These are phyloP conservation scores for Talaromyces sp. DNA, from an alignment of 2,329 filamentous ascomycete genomes.

Conservation along the genomic window DNA sequence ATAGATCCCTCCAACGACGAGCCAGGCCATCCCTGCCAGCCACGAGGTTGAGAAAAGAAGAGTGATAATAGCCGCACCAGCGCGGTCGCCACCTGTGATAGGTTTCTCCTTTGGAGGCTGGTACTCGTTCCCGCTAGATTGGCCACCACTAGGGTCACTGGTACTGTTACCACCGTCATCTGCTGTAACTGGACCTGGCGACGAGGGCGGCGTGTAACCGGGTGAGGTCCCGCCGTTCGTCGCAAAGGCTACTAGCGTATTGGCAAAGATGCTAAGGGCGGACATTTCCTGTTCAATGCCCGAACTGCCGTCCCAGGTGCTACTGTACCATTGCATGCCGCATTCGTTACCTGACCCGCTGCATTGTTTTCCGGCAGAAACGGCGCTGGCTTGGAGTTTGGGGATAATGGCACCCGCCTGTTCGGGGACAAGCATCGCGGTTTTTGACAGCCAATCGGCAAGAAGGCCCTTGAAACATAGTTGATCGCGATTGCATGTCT, in stretches of 20 bases:
- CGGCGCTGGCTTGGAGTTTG: slow-evolving; percentile 49
- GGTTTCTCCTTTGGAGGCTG: slow-evolving; percentile 3
- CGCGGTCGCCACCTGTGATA: slow-evolving; percentile 12
- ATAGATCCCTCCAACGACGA: slow-evolving; percentile 11
- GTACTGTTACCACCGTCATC: slow-evolving; percentile 55
- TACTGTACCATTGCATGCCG: slow-evolving; percentile 37
- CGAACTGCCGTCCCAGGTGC: slow-evolving; percentile 29
- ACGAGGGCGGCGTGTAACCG: slow-evolving; percentile 4
- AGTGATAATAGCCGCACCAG: slow-evolving; percentile 14
- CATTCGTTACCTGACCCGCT: slow-evolving; percentile 52
- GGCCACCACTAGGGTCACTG: slow-evolving; percentile 40
- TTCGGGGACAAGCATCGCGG: slow-evolving; percentile 55
- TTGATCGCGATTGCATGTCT: slow-evolving; percentile 58
- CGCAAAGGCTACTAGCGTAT: slow-evolving; percentile 22
- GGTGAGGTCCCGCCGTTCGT: background rate
- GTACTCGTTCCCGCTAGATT: slow-evolving; percentile 8
- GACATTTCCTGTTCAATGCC: slow-evolving; percentile 40
- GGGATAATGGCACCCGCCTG: slow-evolving; percentile 48
- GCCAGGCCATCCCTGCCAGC: slow-evolving; percentile 14
- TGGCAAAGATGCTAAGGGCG: slow-evolving; percentile 31
- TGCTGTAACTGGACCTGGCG: slow-evolving; percentile 39
- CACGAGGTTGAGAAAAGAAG: slow-evolving; percentile 10
- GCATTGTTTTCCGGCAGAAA: slow-evolving; percentile 51
- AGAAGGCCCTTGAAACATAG: slow-evolving; percentile 63
- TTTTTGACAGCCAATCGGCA: slow-evolving; percentile 54